Conservation (phyloP, 495 filamentous ascomycete genomes). For the Penicillium maclennaniae region DNA sequence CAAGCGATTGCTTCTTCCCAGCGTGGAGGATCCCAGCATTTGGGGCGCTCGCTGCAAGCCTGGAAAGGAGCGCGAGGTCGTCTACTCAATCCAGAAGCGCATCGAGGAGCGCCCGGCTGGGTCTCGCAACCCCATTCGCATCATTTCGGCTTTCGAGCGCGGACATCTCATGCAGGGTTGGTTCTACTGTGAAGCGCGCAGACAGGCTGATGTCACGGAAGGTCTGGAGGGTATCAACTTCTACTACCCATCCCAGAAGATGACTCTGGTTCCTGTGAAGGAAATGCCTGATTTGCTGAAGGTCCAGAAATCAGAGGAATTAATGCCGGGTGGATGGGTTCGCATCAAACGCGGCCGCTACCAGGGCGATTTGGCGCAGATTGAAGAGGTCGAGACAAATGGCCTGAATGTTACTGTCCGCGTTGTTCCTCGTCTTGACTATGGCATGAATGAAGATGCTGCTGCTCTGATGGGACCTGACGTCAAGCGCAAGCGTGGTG, state of each 20-base stretch:
- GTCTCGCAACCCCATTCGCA: slow-evolving; percentile 71
- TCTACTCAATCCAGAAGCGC: slow-evolving; percentile 82
- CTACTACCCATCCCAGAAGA: slow-evolving; percentile 78
- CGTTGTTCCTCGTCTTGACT: slow-evolving; percentile 87
- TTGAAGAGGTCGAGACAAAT: slow-evolving; percentile 89
- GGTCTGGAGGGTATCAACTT: slow-evolving; percentile 79
- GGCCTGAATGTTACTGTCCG: slow-evolving; percentile 82
- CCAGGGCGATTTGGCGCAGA: slow-evolving; percentile 83
- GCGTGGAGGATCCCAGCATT: slow-evolving; percentile 92
- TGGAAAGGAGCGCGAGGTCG: slow-evolving; percentile 88
- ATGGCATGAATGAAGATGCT: slow-evolving; percentile 78
- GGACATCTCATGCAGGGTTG: slow-evolving; percentile 85
- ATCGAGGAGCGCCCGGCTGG: slow-evolving; percentile 66
- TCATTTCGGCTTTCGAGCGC: slow-evolving; percentile 87
- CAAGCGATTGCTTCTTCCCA: slow-evolving; percentile 84
- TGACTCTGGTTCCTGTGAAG: slow-evolving; percentile 86
- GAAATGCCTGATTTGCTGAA: slow-evolving; percentile 97
- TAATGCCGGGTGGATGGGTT: slow-evolving; percentile 87
- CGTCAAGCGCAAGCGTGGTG: slow-evolving; percentile 74
- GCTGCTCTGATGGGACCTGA: slow-evolving; percentile 47
- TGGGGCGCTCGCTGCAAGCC: slow-evolving; percentile 92
- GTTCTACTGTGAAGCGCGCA: slow-evolving; percentile 88
- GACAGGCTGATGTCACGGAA: slow-evolving; percentile 77
- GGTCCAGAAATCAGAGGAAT: slow-evolving; percentile 77
- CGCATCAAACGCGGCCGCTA: slow-evolving; percentile 83